Base-by-base conservation (phyloP, 2,329 filamentous ascomycete genomes). In the Thermothelomyces thermophilus region DNA sequence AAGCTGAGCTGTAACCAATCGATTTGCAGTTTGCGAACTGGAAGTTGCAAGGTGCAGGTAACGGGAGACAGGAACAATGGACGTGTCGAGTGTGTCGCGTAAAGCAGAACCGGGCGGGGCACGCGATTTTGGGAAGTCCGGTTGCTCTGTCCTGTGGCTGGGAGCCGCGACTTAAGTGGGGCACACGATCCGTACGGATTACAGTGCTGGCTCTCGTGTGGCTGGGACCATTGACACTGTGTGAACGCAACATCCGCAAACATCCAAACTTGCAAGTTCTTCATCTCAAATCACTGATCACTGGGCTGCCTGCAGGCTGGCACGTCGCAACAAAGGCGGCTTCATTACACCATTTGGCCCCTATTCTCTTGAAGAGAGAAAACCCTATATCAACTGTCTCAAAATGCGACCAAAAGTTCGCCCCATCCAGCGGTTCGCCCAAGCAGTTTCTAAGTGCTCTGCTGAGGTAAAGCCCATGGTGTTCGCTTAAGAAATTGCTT, bases 391-490 rank as follows among this genome's bases (percentile, higher is more conserved):
- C n/a, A 16, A 13, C 2, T 11, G 11, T 11, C 33, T 1, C 8
- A 48, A 37, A 28, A 69, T 69, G 66, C 62, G 64, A 51, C 62
- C 68, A 26, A 65, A 64, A 46, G 60, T 64, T 16, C 72, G 77
- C 5, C 77, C 77, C 1, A 77, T 81, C 48, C 73, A 77, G 57
- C 77, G 73, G 53, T 70, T 82, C 50, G 77, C 77, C 14, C 64
- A 70, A 11, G 73, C 76, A n/a, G 73, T 70, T 33, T 73, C 76
- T 6, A 72, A 76, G 59, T 82, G 79, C 63, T 72, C 75, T n/a
- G 56, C 68, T 34, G 74, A 82, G 73, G 78, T 79, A 50, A 46
- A 67, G 26, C 22, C 3, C 14, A n/a, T n/a, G 7, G 16, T 13
- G 31, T 17, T 13, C 3, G 2, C 19, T 17, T 16, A n/a, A n/a